Percentiles rank a stretch among this genome's conserved stretches.
phyloP scores from a whole-genome alignment of 768 basidiomycete species.

The Tremella mesenterica region DNA sequence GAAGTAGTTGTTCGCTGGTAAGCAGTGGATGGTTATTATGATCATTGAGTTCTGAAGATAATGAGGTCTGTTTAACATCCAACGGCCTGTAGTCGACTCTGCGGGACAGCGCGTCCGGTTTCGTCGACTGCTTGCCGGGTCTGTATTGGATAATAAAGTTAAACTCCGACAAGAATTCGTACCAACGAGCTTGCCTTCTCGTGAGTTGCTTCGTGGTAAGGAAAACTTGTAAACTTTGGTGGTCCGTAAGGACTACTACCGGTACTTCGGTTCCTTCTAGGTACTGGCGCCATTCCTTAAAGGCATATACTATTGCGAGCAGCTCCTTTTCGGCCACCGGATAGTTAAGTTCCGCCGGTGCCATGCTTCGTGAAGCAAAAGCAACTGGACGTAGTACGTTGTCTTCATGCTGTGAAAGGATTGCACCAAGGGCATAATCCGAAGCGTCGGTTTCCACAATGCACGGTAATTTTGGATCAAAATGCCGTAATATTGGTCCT shows the following conservation, averaged over 20 bases:
- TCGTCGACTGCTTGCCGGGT: conserved; percentile 3
- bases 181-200: conserved; percentile 49
- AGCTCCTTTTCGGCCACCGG: conserved; percentile 52
- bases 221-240: too few species aligned
- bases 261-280: too few species aligned
- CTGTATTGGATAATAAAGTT: conserved; percentile 12
- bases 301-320: conserved; percentile 43
- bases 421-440: too few species aligned
- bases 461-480: neutral
- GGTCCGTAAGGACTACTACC: too few species aligned
- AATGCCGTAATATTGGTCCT: conserved; percentile 12
- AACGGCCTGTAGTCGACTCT: too few species aligned
- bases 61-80: too few species aligned
- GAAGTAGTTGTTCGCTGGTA: too few species aligned
- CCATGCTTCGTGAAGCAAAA: conserved; percentile 33
- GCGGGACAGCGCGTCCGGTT: conserved; percentile 11
- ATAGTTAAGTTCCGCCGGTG: conserved; percentile 48
- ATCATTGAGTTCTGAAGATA: too few species aligned
- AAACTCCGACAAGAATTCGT: conserved; percentile 6
- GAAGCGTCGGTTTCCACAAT: conserved; percentile 31
- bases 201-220: conserved; percentile 42
- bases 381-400: conserved; percentile 40
- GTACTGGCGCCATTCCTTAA: conserved; percentile 6
- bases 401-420: too few species aligned
- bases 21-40: too few species aligned